Conservation (phyloP, 2,329 filamentous ascomycete genomes). For the Grosmannia serpens region DNA sequence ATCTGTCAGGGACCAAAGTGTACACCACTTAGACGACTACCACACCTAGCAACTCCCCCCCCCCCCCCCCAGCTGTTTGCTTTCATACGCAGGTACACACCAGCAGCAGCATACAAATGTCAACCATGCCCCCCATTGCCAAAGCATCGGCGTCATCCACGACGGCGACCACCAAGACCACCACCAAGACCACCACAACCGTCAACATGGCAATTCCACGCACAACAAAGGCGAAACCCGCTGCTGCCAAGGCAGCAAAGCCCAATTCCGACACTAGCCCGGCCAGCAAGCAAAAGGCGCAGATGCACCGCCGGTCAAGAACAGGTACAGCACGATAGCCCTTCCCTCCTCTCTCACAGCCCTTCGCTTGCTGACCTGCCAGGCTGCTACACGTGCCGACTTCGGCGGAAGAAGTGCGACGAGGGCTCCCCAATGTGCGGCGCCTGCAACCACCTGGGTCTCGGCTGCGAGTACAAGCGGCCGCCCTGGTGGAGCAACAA, state of each 20-base stretch:
- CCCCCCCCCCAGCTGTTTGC: constrained; percentile 11
- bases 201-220: constrained; percentile 53
- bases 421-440: constrained; percentile 52
- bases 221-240: constrained; percentile 45
- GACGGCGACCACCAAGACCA: constrained; percentile 5
- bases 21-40: constrained; percentile 8
- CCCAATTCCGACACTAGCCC: constrained; percentile 27
- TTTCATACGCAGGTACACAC: constrained; percentile 3
- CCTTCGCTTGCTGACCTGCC: constrained; percentile 3
- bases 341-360: constrained; percentile 11
- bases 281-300: constrained; percentile 51
- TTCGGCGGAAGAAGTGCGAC: constrained; percentile 59
- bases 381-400: constrained; percentile 59
- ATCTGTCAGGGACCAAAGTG: constrained; percentile 3
- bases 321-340: constrained; percentile 55
- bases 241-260: constrained; percentile 21
- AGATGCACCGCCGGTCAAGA: constrained; percentile 89
- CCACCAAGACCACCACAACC: constrained; percentile 25
- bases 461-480: constrained; percentile 91
- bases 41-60: constrained; percentile 12
- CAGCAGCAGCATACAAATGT: constrained; percentile 43
- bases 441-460: constrained; percentile 61
- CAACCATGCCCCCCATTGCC: constrained; percentile 50
- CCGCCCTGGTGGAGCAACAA: constrained; percentile 97
- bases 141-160: constrained; percentile 18